These are phyloP conservation scores for Microbotryomycetes sp. DNA, from an alignment of 1,284 basidiomycete genomes.

Conservation along the genomic window DNA sequence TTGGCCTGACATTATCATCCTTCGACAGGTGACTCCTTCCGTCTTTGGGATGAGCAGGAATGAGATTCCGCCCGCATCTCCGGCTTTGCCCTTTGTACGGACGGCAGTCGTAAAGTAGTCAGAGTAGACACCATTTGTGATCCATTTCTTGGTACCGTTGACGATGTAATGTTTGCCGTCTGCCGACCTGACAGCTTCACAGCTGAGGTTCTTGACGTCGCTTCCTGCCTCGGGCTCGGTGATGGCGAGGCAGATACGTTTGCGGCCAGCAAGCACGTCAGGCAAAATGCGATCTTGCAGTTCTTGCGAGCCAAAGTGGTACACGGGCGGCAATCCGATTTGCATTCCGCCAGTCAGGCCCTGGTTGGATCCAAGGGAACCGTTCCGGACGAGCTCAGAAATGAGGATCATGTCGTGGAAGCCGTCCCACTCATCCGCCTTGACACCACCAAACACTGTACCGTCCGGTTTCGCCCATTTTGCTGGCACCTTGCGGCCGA, in stretches of 20 bases:
- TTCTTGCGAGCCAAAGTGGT: constrained; percentile 42
- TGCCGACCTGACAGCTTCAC: constrained; percentile 35
- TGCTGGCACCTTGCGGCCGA: constrained; percentile 7
- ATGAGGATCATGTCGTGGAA: constrained; percentile 33
- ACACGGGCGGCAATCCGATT: constrained; percentile 34
- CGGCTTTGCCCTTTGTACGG: constrained; percentile 35
- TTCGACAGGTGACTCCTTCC: constrained; percentile 28
- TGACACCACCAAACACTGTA: constrained; percentile 41
- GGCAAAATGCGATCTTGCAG: constrained; percentile 43
- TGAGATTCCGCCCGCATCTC: constrained; percentile 37
- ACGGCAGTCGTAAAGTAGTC: constrained; percentile 34
- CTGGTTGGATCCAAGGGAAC: constrained; percentile 26
- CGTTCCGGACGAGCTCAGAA: constrained; percentile 29
- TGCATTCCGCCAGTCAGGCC: constrained; percentile 42
- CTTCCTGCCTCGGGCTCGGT: constrained; percentile 37
- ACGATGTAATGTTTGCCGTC: constrained; percentile 37
- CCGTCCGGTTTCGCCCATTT: constrained; percentile 30
- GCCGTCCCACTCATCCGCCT: constrained; percentile 40
- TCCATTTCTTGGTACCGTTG: constrained; percentile 22
- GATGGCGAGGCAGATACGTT: constrained; percentile 41
- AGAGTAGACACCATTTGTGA: constrained; percentile 29
- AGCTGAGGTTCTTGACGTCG: constrained; percentile 40
- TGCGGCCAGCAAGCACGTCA: constrained; percentile 41
- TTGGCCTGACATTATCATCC: constrained; percentile 29
- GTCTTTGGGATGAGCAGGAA: constrained; percentile 38